phyloP scores from a whole-genome alignment of 495 filamentous ascomycete species.

The Penicillium psychrofluorescens region DNA sequence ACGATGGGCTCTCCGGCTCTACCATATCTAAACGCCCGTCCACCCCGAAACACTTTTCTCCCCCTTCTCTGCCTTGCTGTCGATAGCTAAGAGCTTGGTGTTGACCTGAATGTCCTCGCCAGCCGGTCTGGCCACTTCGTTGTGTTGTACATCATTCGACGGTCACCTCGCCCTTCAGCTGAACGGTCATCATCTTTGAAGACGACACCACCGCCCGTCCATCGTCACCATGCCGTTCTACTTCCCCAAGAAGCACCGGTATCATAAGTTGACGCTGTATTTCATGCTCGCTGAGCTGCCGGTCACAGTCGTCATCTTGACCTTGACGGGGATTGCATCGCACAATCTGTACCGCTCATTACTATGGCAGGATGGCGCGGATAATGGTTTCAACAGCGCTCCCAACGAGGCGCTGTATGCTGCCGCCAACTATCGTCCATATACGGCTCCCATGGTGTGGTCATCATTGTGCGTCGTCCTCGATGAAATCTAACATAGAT shows the following conservation, averaged over 20 bases:
- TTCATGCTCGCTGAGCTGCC: constrained; percentile 65
- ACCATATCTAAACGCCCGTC: constrained; percentile 22
- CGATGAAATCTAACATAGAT: background rate
- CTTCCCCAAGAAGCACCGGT: constrained; percentile 55
- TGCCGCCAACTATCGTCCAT: constrained; percentile 64
- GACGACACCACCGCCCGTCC: background rate
- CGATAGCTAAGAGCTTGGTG: constrained; percentile 6
- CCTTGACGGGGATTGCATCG: constrained; percentile 73
- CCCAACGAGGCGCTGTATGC: constrained; percentile 67
- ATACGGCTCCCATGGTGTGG: constrained; percentile 71
- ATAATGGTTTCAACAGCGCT: constrained; percentile 77
- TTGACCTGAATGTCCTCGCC: constrained; percentile 28
- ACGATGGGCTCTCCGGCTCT: background rate
- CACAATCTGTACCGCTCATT: constrained; percentile 72
- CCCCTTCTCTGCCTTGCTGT: constrained; percentile 4
- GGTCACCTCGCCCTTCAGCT: background rate
- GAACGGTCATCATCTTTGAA: background rate
- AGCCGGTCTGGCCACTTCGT: constrained; percentile 33
- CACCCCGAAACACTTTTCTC: constrained; percentile 10
- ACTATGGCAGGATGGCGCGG: constrained; percentile 73
- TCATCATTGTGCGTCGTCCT: constrained; percentile 59
- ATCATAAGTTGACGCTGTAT: constrained; percentile 52
- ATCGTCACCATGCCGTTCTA: constrained; percentile 24
- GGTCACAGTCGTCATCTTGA: constrained; percentile 61
- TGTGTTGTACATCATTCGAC: constrained; percentile 6